A percentile compares a stretch with the other conserved stretches of the same genome.
phyloP scores from a whole-genome alignment of 148 eudicot species.

The Pouteria glomerata region DNA sequence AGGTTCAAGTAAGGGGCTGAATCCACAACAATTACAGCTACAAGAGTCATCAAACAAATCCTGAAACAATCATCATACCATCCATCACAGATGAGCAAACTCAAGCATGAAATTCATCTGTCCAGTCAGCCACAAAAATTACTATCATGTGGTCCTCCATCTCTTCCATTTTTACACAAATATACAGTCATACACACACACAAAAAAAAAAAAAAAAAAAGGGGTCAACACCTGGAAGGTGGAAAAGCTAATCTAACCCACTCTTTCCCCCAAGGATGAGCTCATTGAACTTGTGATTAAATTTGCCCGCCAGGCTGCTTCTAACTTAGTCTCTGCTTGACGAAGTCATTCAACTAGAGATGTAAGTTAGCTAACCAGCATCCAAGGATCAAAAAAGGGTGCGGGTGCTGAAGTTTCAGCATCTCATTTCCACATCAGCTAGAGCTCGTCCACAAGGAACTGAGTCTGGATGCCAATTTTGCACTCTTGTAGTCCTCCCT shows the following conservation, averaged over 20 bases:
- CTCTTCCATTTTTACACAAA: constrained; percentile 2
- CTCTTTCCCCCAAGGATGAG: background rate
- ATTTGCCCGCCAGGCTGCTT: background rate
- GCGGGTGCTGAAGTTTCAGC: background rate
- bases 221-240: too few relatives aligned
- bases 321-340: background rate
- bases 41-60: background rate
- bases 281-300: background rate
- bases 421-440: constrained; percentile 25
- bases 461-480: constrained; percentile 77
- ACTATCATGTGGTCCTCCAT: background rate
- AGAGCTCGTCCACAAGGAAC: constrained; percentile 74
- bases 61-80: background rate
- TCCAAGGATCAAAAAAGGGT: background rate
- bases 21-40: background rate
- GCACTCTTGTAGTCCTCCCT: constrained; percentile 96
- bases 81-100: background rate
- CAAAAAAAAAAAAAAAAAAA: background rate
- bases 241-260: background rate
- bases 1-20: too few relatives aligned
- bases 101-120: background rate
- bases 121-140: background rate
- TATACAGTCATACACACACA: background rate
- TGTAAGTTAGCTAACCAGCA: background rate
- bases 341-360: too few relatives aligned